Evolutionary conservation across 345 rosid species (phyloP).

Genomic region (Anacardium occidentale): DNA sequence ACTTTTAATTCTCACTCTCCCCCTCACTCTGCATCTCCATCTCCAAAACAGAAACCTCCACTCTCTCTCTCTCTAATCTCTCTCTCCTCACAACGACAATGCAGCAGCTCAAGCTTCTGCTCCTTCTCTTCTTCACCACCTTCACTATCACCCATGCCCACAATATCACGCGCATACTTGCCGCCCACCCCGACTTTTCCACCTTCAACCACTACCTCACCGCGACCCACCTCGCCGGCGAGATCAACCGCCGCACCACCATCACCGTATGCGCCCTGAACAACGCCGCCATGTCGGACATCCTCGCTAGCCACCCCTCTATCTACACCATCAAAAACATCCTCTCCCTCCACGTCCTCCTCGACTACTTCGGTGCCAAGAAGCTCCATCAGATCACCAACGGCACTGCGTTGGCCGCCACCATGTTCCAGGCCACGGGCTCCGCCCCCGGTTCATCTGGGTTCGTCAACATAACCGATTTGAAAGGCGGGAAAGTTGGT

Average conservation of each 20-base stretch:
- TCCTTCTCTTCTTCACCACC: conserved; percentile 28
- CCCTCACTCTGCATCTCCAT: background rate
- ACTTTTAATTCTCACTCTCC: background rate
- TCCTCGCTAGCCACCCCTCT: conserved; percentile 61
- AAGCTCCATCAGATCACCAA: conserved; percentile 90
- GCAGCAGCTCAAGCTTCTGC: conserved; percentile 22
- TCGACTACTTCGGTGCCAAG: conserved; percentile 87
- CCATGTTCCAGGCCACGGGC: conserved; percentile 91
- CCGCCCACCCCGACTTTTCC: conserved; percentile 69
- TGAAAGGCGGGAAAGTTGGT: conserved; percentile 83
- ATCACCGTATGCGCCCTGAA: conserved; percentile 86
- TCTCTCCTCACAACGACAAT: conserved; percentile 22
- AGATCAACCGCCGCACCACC: conserved; percentile 81
- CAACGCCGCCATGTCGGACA: conserved; percentile 67
- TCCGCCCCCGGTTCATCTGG: conserved; percentile 78
- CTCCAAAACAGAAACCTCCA: background rate
- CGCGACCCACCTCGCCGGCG: conserved; percentile 76
- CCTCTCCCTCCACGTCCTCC: conserved; percentile 86
- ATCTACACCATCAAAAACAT: conserved; percentile 73
- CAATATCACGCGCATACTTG: conserved; percentile 73
- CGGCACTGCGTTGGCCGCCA: conserved; percentile 88
- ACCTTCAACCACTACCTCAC: conserved; percentile 85
- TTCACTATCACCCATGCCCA: conserved; percentile 43
- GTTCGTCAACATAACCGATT: conserved; percentile 83
- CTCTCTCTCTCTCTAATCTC: background rate